phyloP scores from a whole-genome alignment of 495 filamentous ascomycete genomes.

The Friedmanniomyces simplex region DNA sequence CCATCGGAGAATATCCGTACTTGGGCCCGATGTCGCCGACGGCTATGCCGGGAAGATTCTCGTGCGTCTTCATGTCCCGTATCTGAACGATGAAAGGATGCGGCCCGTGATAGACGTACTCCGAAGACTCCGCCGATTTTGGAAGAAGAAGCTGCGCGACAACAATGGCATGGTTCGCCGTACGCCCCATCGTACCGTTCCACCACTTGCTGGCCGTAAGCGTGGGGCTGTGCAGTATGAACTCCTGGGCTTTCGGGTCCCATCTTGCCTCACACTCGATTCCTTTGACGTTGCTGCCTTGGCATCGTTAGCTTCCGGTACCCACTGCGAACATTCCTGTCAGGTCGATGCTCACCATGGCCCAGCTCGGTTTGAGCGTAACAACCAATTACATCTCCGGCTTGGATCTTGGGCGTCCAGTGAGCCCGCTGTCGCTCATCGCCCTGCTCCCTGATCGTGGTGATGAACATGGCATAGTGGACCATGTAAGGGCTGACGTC shows the following conservation, averaged over 20 bases:
- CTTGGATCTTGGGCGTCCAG: constrained; percentile 38
- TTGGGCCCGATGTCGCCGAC: constrained; percentile 43
- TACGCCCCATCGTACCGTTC: constrained; percentile 40
- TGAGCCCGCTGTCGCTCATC: constrained; percentile 35
- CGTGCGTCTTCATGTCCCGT: constrained; percentile 36
- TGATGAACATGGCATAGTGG: constrained; percentile 31
- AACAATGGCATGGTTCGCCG: constrained; percentile 39
- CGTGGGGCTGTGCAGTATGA: constrained; percentile 39
- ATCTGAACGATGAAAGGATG: constrained; percentile 43
- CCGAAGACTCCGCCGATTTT: constrained; percentile 6
- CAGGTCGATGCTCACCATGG: constrained; percentile 18
- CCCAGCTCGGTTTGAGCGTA: constrained; percentile 41
- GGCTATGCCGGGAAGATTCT: constrained; percentile 35
- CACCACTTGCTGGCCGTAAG: constrained; percentile 43
- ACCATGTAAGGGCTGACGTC: constrained; percentile 39
- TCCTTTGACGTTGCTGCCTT: constrained; percentile 37
- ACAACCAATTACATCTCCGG: constrained; percentile 36
- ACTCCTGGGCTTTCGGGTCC: constrained; percentile 34
- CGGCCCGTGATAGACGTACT: constrained; percentile 34
- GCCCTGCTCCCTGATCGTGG: constrained; percentile 38
- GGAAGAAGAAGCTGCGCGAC: constrained; percentile 40
- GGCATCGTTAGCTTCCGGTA: constrained; percentile 1
- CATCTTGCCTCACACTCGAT: constrained; percentile 39
- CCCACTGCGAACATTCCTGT: too few relatives aligned
- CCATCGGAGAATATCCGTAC: constrained; percentile 39